Evolutionary conservation across 2,329 filamentous ascomycete genomes (phyloP).

Genomic region (Calonectria pauciramosa): DNA sequence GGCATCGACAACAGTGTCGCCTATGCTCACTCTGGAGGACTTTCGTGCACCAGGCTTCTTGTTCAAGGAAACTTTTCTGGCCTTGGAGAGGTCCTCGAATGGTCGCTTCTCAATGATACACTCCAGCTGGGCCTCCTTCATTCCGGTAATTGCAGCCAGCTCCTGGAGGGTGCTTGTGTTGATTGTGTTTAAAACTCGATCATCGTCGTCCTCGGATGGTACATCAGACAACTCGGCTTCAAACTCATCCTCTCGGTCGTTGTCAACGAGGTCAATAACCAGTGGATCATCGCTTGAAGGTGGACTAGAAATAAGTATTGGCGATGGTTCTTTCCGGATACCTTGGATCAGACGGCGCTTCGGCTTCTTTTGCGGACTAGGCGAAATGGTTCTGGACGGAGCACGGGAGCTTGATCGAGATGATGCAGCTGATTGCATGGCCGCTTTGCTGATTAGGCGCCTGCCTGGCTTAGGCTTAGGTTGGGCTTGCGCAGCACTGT

Average conservation of each 20-base stretch:
- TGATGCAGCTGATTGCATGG: conserved; percentile 37
- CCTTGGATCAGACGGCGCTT: conserved; percentile 56
- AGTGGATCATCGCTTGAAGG: conserved; percentile 53
- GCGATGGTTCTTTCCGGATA: conserved; percentile 47
- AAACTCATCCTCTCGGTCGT: conserved; percentile 59
- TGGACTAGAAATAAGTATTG: conserved; percentile 33
- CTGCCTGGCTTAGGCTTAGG: conserved; percentile 37
- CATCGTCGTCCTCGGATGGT: conserved; percentile 49
- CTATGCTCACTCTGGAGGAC: conserved; percentile 62
- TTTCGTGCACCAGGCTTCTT: conserved; percentile 63
- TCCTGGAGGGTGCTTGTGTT: conserved; percentile 83
- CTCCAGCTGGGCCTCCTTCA: conserved; percentile 77
- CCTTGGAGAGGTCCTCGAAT: conserved; percentile 75
- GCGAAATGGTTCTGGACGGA: conserved; percentile 36
- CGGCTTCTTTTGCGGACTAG: conserved; percentile 49
- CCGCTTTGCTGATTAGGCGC: conserved; percentile 50
- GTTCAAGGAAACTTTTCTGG: conserved; percentile 73
- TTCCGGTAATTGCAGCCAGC: conserved; percentile 84
- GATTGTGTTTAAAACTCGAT: conserved; percentile 80
- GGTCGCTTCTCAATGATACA: conserved; percentile 81
- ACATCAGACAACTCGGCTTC: conserved; percentile 51
- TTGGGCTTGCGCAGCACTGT: conserved; percentile 23
- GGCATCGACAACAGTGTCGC: conserved; percentile 65
- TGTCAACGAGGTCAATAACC: conserved; percentile 53
- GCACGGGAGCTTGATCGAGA: conserved; percentile 31